Conservation (phyloP, 768 basidiomycete genomes). For the Trametes elegans region DNA sequence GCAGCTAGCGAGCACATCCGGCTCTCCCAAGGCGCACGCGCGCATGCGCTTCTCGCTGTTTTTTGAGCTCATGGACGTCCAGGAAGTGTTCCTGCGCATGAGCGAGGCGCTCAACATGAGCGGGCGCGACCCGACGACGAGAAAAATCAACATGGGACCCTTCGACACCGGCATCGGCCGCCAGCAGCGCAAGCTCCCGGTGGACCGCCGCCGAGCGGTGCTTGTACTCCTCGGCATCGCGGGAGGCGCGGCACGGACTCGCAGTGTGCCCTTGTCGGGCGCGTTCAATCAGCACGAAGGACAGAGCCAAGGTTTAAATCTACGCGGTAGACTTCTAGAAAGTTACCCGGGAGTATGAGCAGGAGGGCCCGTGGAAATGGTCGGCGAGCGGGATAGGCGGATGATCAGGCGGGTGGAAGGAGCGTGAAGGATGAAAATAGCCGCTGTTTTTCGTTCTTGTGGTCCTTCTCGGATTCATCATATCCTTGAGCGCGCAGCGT, state of each 20-base stretch:
- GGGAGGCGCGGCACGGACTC: conserved; percentile 44
- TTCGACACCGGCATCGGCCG: conserved; percentile 91
- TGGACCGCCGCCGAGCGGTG: conserved; percentile 88
- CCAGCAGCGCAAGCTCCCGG: conserved; percentile 80
- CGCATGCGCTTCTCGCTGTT: conserved; percentile 90
- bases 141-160: conserved; percentile 95
- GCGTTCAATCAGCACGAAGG: conserved; percentile 74
- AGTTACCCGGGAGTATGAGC: conserved; percentile 74
- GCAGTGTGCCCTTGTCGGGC: conserved; percentile 79
- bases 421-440: too few species aligned
- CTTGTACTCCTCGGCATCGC: conserved; percentile 57
- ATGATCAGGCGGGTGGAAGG: conserved; percentile 69
- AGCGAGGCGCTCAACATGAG: conserved; percentile 92
- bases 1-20: conserved; percentile 96
- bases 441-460: too few species aligned
- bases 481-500: too few species aligned
- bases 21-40: conserved; percentile 93
- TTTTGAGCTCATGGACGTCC: conserved; percentile 85
- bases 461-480: too few species aligned
- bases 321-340: conserved; percentile 79
- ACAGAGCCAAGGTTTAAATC: conserved; percentile 82
- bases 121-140: conserved; percentile 94
- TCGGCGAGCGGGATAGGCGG: conserved; percentile 84
- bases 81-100: conserved; percentile 92
- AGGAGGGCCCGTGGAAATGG: conserved; percentile 80